Base-by-base conservation (phyloP, 2,329 filamentous ascomycete genomes). In the Ophiostoma perfectum region DNA sequence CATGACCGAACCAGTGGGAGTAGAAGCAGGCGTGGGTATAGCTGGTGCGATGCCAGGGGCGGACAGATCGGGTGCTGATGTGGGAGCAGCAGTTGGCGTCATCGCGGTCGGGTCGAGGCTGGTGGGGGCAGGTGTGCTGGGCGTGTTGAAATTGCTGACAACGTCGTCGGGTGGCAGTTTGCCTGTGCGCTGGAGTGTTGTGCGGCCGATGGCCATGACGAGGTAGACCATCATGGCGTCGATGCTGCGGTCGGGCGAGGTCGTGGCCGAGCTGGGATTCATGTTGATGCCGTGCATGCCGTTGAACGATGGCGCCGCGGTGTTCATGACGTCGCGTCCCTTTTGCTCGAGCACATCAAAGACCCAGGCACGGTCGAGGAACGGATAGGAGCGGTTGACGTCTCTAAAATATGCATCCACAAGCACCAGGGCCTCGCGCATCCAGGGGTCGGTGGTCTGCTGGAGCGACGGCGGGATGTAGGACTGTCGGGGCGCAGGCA, bases 381-480 rank as follows among this genome's bases (percentile, higher is more conserved):
- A 82, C 4, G 81, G 80, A 69, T 82, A 82, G 1, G 79, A 80
- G 3, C 79, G 75, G 69, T 82, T 79, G 27, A 82, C 79, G 67
- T 82, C 79, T 16, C 78, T 77, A 67, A 82, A 81, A 72, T 81
- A 82, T n/a, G 81, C 80, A 67, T 82, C 78, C 7, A 80, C 76
- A 38, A 80, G 79, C 11, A 68, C 44, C 1, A 66, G 66, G 1
- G 74, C 72, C 47, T 72, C 63, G 63, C 63, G 63, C 63, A 64
- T 64, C 63, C 63, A 64, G 9, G 63, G 63, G 42, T 64, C 63
- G 66, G 0, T 70, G 69, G 64, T 75, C 69, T 39, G 68, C 38
- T 12, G 74, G 67, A 69, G 79, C 70, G 5, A 71, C 66, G 36
- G 76, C 71, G 27, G 63, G n/a, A 38, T 5, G n/a, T 42, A 58